Evolutionary conservation across 345 rosid species (phyloP).

Genomic region (Psidium friedrichsthalianum): DNA sequence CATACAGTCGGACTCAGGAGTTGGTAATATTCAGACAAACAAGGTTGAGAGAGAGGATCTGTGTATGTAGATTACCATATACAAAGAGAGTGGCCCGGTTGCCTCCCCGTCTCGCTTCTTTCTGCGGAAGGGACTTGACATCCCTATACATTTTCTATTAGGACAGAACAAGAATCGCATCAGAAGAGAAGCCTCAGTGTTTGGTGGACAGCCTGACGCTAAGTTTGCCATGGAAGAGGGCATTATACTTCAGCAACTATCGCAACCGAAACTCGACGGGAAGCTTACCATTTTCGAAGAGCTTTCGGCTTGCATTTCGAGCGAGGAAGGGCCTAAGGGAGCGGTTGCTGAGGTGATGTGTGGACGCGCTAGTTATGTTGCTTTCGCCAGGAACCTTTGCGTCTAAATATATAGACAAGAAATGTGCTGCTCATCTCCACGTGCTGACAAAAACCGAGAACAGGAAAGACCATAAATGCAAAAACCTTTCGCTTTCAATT

Average conservation of each 20-base stretch:
- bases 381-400: background rate
- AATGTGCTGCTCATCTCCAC: background rate
- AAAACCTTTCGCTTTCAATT: background rate
- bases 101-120: constrained; percentile 25
- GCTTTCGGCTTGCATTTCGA: background rate
- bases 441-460: background rate
- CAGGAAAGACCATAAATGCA: background rate
- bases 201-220: background rate
- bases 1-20: background rate
- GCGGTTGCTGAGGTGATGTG: background rate
- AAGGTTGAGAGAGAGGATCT: background rate
- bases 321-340: background rate
- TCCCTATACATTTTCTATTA: constrained; percentile 18
- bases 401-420: background rate
- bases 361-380: background rate
- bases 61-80: constrained; percentile 14
- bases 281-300: background rate
- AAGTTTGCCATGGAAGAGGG: background rate
- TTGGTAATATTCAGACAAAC: background rate
- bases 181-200: background rate
- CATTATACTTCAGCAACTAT: background rate
- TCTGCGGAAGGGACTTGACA: constrained; percentile 10
- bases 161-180: background rate
- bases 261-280: background rate
- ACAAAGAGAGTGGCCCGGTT: constrained; percentile 40